A percentile compares a stretch with the other conserved stretches of the same genome.
These are phyloP conservation scores for Fragilariopsis cylindrus DNA, from an alignment of 108 stramenopile genomes.

Conservation along the genomic window DNA sequence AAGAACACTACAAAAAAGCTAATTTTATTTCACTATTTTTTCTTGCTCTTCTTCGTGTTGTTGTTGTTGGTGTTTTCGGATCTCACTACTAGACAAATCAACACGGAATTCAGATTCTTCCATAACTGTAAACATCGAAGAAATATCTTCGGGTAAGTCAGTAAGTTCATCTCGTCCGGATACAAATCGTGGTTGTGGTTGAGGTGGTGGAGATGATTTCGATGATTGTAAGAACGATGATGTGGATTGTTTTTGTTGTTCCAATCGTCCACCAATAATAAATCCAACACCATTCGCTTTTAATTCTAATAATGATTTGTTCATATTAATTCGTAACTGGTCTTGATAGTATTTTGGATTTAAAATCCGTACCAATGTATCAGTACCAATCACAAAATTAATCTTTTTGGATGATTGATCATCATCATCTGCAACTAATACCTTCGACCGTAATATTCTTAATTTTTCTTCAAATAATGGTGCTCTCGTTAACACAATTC, in stretches of 20 bases:
- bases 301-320: slow-evolving; percentile 1
- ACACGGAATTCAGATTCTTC: slow-evolving; percentile 73
- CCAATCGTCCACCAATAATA: slow-evolving; percentile 78
- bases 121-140: slow-evolving; percentile 67
- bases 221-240: no score
- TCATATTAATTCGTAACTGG: slow-evolving; percentile 57
- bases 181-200: slow-evolving; percentile 44
- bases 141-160: slow-evolving; percentile 54
- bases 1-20: no score
- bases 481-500: slow-evolving; percentile 75
- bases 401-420: slow-evolving; percentile 7
- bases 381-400: slow-evolving; percentile 85
- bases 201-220: not conserved
- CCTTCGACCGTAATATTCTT: not conserved
- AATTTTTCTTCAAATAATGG: slow-evolving; percentile 75
- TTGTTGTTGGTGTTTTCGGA: slow-evolving; percentile 32
- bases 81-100: slow-evolving; percentile 77
- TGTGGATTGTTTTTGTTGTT: slow-evolving; percentile 32
- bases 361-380: slow-evolving; percentile 85
- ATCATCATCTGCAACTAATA: not conserved
- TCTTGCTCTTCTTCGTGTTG: no score
- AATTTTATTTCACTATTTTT: no score
- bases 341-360: slow-evolving; percentile 88
- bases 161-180: slow-evolving; percentile 62
- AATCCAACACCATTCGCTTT: slow-evolving; percentile 53